Evolutionary conservation across 306 rosid species (phyloP), one percentile per base, ranked within the genome.

Genomic region (Lupinus albus): DNA sequence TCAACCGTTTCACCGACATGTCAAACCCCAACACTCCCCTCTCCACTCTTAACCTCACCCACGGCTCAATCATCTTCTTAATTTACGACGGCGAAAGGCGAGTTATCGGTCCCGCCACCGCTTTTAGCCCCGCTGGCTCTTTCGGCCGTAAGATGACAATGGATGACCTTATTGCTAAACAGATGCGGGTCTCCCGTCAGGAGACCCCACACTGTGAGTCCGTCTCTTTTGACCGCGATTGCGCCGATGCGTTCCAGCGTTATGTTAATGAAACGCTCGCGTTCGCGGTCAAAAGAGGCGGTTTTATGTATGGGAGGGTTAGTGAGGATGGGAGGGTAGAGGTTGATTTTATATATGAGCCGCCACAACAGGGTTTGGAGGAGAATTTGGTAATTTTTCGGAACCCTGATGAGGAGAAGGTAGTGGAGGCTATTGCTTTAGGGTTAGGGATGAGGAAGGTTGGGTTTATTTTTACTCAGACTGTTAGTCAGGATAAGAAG

Each of bases 101-200:
- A 20, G 92, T 94, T 25, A 52, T 86, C 2, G 95, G 99, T 0
- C 99, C 95, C 8, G 48, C 81, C 3, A 3, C 78, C 10, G 70
- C 80, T 4, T 62, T 90, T 75, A 68, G 64, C 66, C 92, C 96
- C 0, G 88, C 97, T 10, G 99, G 99, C 6, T 90, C 97, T 3
- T 94, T 94, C 61, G 99, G 99, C 39, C 88, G 95, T 3, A 94
- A 90, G 84, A 94, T 94, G 99, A 94, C 99, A 6, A 90, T 94
- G 99, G 99, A 90, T 42, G 99, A 94, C 67, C 90, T 94, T 16
- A 88, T 94, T 71, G 99, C 99, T 2, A 90, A 82, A 68, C 99
- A 94, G 86, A 86, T 86, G 95, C 87, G 91, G 21, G 87, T 94
- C 52, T 51, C 87, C 8, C 95, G 95, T 52, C 99, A 94, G 25